Percentiles rank a stretch among this genome's conserved stretches.
These are phyloP conservation scores for Thraustochytrium aureum DNA, from an alignment of 352 stramenopile genomes.

Conservation along the genomic window DNA sequence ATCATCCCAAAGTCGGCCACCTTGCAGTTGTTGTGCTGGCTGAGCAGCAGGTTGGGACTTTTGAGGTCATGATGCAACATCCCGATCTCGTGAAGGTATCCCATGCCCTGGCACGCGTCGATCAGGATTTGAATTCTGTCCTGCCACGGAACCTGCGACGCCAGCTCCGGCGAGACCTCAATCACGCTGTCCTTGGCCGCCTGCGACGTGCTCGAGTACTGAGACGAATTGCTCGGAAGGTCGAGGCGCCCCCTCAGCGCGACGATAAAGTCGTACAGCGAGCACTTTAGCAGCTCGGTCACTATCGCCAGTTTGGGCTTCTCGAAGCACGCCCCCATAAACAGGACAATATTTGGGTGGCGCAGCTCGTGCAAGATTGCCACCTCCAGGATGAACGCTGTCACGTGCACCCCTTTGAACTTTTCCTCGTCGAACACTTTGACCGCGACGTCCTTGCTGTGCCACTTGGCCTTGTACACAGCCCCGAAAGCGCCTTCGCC, in stretches of 20 bases:
- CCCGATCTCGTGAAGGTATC: slow-evolving; percentile 81
- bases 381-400: slow-evolving; percentile 48
- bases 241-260: too few species aligned
- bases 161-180: slow-evolving; percentile 13
- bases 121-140: slow-evolving; percentile 78
- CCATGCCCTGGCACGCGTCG: slow-evolving; percentile 78
- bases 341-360: slow-evolving; percentile 98
- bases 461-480: slow-evolving; percentile 45
- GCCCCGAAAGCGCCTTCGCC: slow-evolving; percentile 21
- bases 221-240: not conserved
- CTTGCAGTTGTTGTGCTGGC: slow-evolving; percentile 79
- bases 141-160: slow-evolving; percentile 77
- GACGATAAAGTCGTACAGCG: slow-evolving; percentile 83
- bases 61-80: slow-evolving; percentile 86
- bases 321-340: slow-evolving; percentile 96
- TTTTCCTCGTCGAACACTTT: slow-evolving; percentile 48
- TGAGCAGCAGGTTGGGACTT: slow-evolving; percentile 79
- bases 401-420: slow-evolving; percentile 41
- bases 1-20: slow-evolving; percentile 82
- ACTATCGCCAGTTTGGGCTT: slow-evolving; percentile 95
- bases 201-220: too few species aligned
- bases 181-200: not conserved
- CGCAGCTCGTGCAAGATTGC: slow-evolving; percentile 65
- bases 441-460: slow-evolving; percentile 48
- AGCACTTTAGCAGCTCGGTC: slow-evolving; percentile 91